phyloP scores from a whole-genome alignment of 768 basidiomycete genomes.

The Ramaria rubella region DNA sequence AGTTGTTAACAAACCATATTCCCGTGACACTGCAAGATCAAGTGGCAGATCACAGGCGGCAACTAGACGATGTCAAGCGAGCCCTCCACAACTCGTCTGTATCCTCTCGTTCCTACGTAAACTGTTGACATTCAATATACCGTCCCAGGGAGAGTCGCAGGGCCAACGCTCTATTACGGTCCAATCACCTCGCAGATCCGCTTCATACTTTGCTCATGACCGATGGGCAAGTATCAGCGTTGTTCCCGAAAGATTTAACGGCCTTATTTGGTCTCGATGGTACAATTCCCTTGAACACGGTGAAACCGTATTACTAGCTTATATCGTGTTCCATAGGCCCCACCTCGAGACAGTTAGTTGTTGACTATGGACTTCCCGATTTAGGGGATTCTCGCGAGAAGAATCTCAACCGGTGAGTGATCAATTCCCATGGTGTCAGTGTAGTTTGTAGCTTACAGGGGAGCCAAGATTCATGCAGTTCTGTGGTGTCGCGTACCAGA shows the following conservation, averaged over 20 bases:
- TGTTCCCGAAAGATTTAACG: constrained; percentile 47
- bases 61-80: constrained; percentile 41
- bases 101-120: not conserved
- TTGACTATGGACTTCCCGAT: constrained; percentile 29
- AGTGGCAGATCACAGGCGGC: constrained; percentile 35
- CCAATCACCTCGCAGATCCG: constrained; percentile 32
- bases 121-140: too few relatives aligned
- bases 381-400: constrained; percentile 35
- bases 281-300: constrained; percentile 22
- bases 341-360: constrained; percentile 23
- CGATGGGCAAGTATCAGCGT: constrained; percentile 39
- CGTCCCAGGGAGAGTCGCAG: constrained; percentile 60
- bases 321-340: constrained; percentile 10
- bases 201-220: constrained; percentile 44
- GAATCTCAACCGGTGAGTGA: constrained; percentile 39
- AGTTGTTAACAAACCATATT: constrained; percentile 38
- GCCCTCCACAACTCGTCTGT: constrained; percentile 54
- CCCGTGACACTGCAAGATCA: constrained; percentile 44
- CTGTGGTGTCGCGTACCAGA: constrained; percentile 50
- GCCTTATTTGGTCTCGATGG: constrained; percentile 48
- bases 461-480: constrained; percentile 42
- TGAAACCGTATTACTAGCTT: constrained; percentile 9
- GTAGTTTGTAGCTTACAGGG: not conserved
- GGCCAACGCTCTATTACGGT: constrained; percentile 42
- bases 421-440: not conserved